Base-by-base conservation (phyloP, 257 asterid species). In the Solanum bukasovii region DNA sequence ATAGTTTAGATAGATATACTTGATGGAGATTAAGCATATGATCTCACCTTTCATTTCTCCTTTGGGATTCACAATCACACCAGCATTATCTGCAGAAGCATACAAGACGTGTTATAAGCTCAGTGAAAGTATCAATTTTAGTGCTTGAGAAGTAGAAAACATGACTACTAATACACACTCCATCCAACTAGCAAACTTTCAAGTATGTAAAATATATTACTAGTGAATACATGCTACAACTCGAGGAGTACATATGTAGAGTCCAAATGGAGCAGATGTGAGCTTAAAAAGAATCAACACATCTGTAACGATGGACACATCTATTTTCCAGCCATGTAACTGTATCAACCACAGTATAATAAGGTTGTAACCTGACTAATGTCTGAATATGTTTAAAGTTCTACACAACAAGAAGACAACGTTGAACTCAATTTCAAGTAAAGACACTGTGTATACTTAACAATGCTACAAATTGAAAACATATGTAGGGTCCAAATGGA, bases 231-330 rank as follows among this genome's bases (percentile, higher is more conserved):
- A 13, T 42, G 37, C 63, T 78, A 10, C 40, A 46, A 33, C n/a
- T 42, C 9, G 13, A 46, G 23, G 33, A 84, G 52, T 25, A 52
- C 21, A 46, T 5, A 88, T 94, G 84, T 94, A 40, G 92, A 31
- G 83, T 93, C 94, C 98, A 91, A 87, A 93, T 93, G 98, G 98
- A 94, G 94, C 94, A 92, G 93, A 92, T 87, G 90, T 88, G 91
- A 91, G 92, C 96, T 23, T 42, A 10, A 56, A 86, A 46, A 83
- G 84, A 86, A 72, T 82, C 37, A 89, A 38, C 90, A 84, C 93
- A 90, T 91, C 96, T 89, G 96, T 91, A 94, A 94, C 96, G 94
- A 94, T 23, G 95, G 93, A 93, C 87, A 77, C 91, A 16, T 92
- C 84, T 9, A 85, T 94, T 31, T 94, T 21, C 94, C 94, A 94